Evolutionary conservation across 139 green algal genomes (phyloP).

Genomic region (Spirogloea muscicola): DNA sequence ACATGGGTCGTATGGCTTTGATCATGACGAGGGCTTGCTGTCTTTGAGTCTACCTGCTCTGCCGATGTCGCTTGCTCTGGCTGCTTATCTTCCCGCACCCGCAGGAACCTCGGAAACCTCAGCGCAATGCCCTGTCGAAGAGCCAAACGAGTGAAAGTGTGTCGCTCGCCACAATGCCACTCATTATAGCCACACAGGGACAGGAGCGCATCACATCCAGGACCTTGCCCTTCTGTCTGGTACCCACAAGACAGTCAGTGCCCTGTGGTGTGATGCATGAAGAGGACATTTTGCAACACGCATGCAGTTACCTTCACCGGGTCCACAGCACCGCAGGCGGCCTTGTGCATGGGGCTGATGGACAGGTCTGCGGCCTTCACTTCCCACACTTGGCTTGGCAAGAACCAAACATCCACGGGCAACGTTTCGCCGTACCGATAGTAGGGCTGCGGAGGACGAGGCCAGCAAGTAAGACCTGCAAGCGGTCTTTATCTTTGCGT

Average conservation of each 20-base stretch:
- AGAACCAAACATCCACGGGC: conserved; percentile 86
- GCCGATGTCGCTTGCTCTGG: conserved; percentile 82
- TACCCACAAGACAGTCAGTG: neutral
- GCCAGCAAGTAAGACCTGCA: no score
- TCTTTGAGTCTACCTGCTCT: conserved; percentile 79
- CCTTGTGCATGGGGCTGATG: conserved; percentile 85
- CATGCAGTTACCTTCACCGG: conserved; percentile 60
- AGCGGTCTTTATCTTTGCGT: no score
- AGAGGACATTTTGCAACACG: neutral
- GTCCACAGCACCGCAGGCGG: conserved; percentile 77
- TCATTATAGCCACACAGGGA: neutral
- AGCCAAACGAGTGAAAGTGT: neutral
- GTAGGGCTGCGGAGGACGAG: conserved; percentile 56
- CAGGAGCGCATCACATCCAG: conserved; percentile 32
- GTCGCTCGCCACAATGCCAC: neutral
- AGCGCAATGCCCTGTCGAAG: conserved; percentile 41
- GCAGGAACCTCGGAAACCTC: conserved; percentile 60
- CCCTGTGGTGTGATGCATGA: neutral
- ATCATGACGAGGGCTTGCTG: no score
- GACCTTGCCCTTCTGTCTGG: no score
- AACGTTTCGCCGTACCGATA: conserved; percentile 60
- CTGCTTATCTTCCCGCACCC: conserved; percentile 87
- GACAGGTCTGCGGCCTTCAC: conserved; percentile 95
- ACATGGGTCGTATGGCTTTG: no score
- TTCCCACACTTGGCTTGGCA: conserved; percentile 87